Conservation (phyloP, 331 rosid species). For the Ulmus americana region DNA sequence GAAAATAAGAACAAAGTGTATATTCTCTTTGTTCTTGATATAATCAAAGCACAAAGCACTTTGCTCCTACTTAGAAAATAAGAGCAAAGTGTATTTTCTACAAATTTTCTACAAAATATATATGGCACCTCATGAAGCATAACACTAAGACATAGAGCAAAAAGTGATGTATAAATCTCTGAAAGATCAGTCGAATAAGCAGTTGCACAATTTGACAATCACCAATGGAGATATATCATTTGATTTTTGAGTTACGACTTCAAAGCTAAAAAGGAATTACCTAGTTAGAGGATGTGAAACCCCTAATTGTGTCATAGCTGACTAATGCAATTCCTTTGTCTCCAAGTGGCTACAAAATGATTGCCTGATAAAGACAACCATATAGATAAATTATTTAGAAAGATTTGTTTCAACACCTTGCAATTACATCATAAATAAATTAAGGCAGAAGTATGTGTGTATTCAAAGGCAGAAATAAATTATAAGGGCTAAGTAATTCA, state of each 20-base stretch:
- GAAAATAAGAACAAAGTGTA: too few species aligned
- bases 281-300: conserved; percentile 79
- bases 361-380: conserved; percentile 52
- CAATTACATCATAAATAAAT: neutral
- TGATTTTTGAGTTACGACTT: neutral
- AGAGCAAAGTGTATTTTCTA: too few species aligned
- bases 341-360: conserved; percentile 92
- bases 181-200: neutral
- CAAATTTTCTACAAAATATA: too few species aligned
- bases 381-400: conserved; percentile 2
- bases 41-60: too few species aligned
- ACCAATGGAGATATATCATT: conserved; percentile 5
- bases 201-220: conserved; percentile 4
- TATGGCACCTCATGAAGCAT: neutral
- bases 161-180: neutral
- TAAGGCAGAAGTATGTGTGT: neutral
- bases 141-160: neutral
- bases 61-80: too few species aligned
- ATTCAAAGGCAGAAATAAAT: neutral
- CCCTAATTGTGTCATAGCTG: conserved; percentile 86
- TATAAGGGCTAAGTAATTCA: neutral
- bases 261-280: conserved; percentile 28
- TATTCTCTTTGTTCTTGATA: too few species aligned
- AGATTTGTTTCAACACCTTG: neutral
- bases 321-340: conserved; percentile 75